phyloP scores from a whole-genome alignment of 31 red algal genomes.

The Endocladia muricata region DNA sequence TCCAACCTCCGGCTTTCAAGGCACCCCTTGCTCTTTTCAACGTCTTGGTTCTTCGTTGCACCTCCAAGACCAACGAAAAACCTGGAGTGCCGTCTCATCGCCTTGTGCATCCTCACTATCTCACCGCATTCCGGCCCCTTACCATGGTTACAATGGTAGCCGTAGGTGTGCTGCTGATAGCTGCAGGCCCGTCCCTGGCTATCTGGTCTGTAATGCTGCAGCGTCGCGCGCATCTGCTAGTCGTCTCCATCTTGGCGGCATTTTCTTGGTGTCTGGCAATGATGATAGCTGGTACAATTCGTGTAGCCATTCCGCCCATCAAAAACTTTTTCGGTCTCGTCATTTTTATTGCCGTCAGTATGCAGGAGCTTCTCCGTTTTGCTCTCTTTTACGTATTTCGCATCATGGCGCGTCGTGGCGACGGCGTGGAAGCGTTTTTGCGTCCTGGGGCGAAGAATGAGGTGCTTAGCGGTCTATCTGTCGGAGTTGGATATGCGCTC shows the following conservation, averaged over 20 bases:
- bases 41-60: background rate
- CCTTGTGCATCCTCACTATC: background rate
- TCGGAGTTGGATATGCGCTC: constrained; percentile 70
- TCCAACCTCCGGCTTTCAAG: too few species aligned
- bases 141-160: constrained; percentile 58
- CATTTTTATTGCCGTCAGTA: constrained; percentile 38
- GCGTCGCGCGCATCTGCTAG: constrained; percentile 56
- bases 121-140: background rate
- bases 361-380: constrained; percentile 51
- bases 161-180: constrained; percentile 46
- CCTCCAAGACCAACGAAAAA: background rate
- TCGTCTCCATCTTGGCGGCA: constrained; percentile 46
- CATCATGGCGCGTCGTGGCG: constrained; percentile 16
- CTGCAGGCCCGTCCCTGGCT: constrained; percentile 47
- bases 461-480: constrained; percentile 42
- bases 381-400: constrained; percentile 48
- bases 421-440: constrained; percentile 65
- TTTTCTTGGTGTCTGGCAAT: constrained; percentile 58
- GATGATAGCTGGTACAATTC: constrained; percentile 33
- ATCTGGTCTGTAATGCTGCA: constrained; percentile 44
- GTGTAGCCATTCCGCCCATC: constrained; percentile 49
- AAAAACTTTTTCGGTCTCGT: constrained; percentile 33
- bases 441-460: constrained; percentile 59
- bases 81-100: background rate
- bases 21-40: too few species aligned